phyloP scores from a whole-genome alignment of 805 yeast genomes.

The Kluyveromyces lactis region DNA sequence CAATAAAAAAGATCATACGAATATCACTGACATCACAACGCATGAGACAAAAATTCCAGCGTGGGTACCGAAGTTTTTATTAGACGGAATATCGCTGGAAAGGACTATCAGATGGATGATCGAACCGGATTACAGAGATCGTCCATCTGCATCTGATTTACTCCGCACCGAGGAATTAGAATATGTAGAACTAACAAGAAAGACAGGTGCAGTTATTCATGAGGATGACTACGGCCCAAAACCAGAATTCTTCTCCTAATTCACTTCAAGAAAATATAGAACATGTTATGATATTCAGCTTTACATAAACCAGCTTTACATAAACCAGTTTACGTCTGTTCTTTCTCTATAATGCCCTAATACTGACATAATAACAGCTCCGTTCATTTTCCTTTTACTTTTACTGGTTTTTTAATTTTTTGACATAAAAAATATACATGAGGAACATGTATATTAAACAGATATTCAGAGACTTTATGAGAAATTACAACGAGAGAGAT shows the following conservation, averaged over 20 bases:
- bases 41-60: constrained; percentile 42
- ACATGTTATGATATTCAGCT: no score
- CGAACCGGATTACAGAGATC: constrained; percentile 64
- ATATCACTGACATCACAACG: constrained; percentile 20
- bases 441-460: no score
- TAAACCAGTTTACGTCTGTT: background rate
- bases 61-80: constrained; percentile 84
- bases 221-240: constrained; percentile 94
- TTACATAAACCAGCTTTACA: no score
- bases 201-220: constrained; percentile 88
- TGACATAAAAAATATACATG: no score
- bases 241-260: constrained; percentile 34
- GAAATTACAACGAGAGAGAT: no score
- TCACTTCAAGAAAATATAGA: no score
- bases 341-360: no score
- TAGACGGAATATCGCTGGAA: constrained; percentile 69
- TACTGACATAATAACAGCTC: no score
- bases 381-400: no score
- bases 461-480: no score
- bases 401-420: no score
- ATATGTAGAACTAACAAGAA: constrained; percentile 69
- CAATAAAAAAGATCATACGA: constrained; percentile 22
- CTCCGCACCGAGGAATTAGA: constrained; percentile 63
- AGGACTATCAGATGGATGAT: constrained; percentile 81
- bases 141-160: constrained; percentile 78